These are phyloP conservation scores for Tylopilus orsonianus DNA, from an alignment of 1,284 basidiomycete genomes.

Conservation along the genomic window DNA sequence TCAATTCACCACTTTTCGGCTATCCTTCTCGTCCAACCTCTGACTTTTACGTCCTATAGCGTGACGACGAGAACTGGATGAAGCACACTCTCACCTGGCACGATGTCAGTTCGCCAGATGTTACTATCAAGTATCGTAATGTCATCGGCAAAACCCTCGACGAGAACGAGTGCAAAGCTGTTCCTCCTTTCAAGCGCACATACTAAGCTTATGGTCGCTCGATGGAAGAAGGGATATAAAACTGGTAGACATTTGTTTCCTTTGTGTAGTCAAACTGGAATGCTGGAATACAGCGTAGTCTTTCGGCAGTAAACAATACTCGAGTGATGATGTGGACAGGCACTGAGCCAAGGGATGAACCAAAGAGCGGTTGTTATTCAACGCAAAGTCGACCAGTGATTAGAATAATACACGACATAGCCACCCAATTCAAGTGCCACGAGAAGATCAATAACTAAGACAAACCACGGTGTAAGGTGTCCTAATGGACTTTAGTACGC, in stretches of 20 bases:
- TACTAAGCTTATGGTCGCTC: constrained; percentile 47
- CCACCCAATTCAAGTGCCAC: background rate
- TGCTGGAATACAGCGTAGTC: constrained; percentile 15
- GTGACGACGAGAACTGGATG: constrained; percentile 92
- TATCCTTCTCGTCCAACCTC: background rate
- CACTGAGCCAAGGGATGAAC: too few relatives aligned
- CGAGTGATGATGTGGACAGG: too few relatives aligned
- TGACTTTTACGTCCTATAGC: constrained; percentile 41
- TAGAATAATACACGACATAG: constrained; percentile 2
- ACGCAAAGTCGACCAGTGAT: too few relatives aligned
- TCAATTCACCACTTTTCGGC: constrained; percentile 35
- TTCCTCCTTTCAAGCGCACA: constrained; percentile 86
- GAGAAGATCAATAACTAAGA: constrained; percentile 1
- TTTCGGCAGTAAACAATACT: background rate
- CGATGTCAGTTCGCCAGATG: constrained; percentile 73
- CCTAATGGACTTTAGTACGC: background rate
- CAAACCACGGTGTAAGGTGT: background rate
- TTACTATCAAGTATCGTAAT: constrained; percentile 86
- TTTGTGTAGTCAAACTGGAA: constrained; percentile 8
- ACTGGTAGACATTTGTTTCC: constrained; percentile 4
- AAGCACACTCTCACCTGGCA: constrained; percentile 90
- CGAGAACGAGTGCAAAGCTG: constrained; percentile 91
- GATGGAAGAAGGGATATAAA: constrained; percentile 1
- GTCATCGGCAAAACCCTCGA: constrained; percentile 90
- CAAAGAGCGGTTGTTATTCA: too few relatives aligned